Conservation (phyloP, 2,329 filamentous ascomycete genomes). For the Pestalotiopsis sp. region DNA sequence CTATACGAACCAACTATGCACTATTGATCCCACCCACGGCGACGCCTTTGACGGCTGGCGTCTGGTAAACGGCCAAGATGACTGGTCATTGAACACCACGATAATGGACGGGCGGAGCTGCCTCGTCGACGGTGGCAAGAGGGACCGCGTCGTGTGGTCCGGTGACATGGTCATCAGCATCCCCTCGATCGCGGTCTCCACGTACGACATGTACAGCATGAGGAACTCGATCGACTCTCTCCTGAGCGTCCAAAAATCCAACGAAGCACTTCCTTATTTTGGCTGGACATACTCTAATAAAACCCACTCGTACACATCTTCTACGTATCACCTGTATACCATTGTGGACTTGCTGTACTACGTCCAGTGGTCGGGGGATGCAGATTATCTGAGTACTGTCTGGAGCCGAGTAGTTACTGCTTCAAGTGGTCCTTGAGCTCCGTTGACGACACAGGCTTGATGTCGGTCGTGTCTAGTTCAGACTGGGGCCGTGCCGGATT, state of each 20-base stretch:
- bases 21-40: slow-evolving; percentile 27
- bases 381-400: slow-evolving; percentile 33
- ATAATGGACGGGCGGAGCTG: slow-evolving; percentile 32
- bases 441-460: slow-evolving; percentile 38
- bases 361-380: slow-evolving; percentile 52
- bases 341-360: slow-evolving; percentile 60
- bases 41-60: slow-evolving; percentile 15
- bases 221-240: slow-evolving; percentile 50
- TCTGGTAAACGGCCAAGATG: slow-evolving; percentile 15
- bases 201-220: slow-evolving; percentile 51
- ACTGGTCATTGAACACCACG: slow-evolving; percentile 35
- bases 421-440: slow-evolving; percentile 20
- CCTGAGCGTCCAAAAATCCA: slow-evolving; percentile 44
- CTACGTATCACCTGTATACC: slow-evolving; percentile 54
- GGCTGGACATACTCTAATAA: slow-evolving; percentile 41
- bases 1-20: slow-evolving; percentile 40
- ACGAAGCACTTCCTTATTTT: slow-evolving; percentile 52
- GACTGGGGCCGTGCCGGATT: slow-evolving; percentile 56
- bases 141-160: slow-evolving; percentile 62
- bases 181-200: slow-evolving; percentile 55
- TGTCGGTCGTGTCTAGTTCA: slow-evolving; percentile 48
- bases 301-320: slow-evolving; percentile 29
- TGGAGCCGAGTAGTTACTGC: slow-evolving; percentile 33
- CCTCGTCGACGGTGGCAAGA: slow-evolving; percentile 56
- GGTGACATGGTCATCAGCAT: slow-evolving; percentile 62